Evolutionary conservation across 306 rosid species (phyloP).

Genomic region (Alnus glutinosa): DNA sequence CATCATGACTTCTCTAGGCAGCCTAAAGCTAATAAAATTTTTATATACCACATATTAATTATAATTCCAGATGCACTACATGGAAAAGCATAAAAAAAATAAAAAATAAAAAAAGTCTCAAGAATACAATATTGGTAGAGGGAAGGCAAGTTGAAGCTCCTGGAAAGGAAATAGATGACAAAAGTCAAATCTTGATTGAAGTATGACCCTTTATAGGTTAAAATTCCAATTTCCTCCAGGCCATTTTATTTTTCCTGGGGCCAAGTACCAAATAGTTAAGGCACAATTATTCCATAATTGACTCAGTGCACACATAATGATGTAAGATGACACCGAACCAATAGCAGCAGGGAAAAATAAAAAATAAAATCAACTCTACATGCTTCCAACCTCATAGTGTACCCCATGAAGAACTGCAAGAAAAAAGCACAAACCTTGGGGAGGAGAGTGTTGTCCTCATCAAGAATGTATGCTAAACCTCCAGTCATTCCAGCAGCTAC

Average conservation of each 20-base stretch:
- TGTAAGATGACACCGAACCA: not conserved
- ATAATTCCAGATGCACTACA: not conserved
- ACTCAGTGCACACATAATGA: not conserved
- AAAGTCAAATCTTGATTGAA: not conserved
- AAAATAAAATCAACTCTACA: not conserved
- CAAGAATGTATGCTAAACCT: slow-evolving; percentile 94
- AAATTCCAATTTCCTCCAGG: not conserved
- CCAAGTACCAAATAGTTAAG: not conserved
- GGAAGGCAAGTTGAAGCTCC: slow-evolving; percentile 3
- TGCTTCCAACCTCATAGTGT: not conserved
- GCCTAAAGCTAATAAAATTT: not conserved
- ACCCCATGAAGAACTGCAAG: not conserved
- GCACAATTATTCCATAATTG: not conserved
- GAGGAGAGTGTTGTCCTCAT: slow-evolving; percentile 77
- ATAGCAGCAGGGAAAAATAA: not conserved
- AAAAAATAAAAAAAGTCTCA: not conserved
- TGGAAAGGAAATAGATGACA: not conserved
- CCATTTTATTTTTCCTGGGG: not conserved
- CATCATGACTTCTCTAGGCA: not conserved
- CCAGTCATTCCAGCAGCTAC: slow-evolving; percentile 99
- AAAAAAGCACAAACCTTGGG: slow-evolving; percentile 68
- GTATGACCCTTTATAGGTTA: not conserved
- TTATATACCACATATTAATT: not conserved
- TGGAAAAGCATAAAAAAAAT: not conserved
- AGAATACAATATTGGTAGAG: not conserved